Evolutionary conservation across 495 filamentous ascomycete species (phyloP).

Genomic region (Penicillium parvum): DNA sequence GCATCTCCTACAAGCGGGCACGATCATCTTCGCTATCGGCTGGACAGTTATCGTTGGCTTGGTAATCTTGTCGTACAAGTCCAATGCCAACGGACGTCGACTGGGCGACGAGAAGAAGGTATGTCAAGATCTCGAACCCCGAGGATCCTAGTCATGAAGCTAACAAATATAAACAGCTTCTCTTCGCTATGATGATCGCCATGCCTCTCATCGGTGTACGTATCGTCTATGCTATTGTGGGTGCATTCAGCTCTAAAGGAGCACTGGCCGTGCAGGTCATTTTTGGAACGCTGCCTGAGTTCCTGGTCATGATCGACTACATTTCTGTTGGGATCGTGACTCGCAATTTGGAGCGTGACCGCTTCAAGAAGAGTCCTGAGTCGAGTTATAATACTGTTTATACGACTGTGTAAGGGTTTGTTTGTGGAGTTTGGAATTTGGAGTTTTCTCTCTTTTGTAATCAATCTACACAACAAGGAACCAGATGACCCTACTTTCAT

Average conservation of each 20-base stretch:
- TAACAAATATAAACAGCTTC: slow-evolving; percentile 5
- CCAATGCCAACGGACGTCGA: not conserved
- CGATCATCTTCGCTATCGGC: slow-evolving; percentile 6
- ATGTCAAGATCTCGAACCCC: not conserved
- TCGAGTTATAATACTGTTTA: not conserved
- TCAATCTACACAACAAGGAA: too few species aligned
- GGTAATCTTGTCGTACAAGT: not conserved
- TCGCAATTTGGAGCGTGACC: slow-evolving; percentile 7
- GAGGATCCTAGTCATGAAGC: not conserved
- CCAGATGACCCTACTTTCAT: too few species aligned
- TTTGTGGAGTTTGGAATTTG: too few species aligned
- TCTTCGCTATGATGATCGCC: slow-evolving; percentile 10
- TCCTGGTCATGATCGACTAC: slow-evolving; percentile 15
- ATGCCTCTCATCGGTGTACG: slow-evolving; percentile 13
- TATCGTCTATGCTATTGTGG: slow-evolving; percentile 13
- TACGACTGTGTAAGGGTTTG: not conserved
- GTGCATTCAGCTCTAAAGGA: slow-evolving; percentile 5
- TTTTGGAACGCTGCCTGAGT: slow-evolving; percentile 17
- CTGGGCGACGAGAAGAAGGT: slow-evolving; percentile 10
- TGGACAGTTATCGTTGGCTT: slow-evolving; percentile 6
- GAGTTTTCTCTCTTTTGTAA: not conserved
- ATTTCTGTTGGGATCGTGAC: slow-evolving; percentile 11
- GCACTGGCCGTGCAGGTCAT: slow-evolving; percentile 10
- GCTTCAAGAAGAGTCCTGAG: not conserved
- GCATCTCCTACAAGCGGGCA: slow-evolving; percentile 1